Evolutionary conservation across 306 rosid species (phyloP).

Genomic region (Hippophae gyantsensis): DNA sequence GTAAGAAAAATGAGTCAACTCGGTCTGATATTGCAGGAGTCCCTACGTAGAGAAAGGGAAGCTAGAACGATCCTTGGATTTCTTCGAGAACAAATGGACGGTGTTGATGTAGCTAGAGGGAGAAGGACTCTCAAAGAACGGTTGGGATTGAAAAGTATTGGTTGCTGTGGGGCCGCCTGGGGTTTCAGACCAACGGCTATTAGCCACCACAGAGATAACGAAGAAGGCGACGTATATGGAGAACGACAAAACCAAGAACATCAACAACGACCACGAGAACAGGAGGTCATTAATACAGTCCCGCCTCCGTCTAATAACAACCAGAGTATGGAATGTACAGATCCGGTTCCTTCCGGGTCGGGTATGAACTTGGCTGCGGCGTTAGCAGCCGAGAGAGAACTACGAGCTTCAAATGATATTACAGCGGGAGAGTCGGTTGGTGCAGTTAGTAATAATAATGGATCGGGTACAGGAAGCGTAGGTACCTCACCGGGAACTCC

Average conservation of each 20-base stretch:
- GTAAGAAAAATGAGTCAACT: slow-evolving; percentile 61
- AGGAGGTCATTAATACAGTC: slow-evolving; percentile 17
- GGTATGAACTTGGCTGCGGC: slow-evolving; percentile 94
- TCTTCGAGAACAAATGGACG: slow-evolving; percentile 63
- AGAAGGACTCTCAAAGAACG: slow-evolving; percentile 67
- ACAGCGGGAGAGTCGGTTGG: slow-evolving; percentile 7
- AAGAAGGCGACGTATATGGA: slow-evolving; percentile 15
- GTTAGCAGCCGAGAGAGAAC: slow-evolving; percentile 74
- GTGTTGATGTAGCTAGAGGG: slow-evolving; percentile 29
- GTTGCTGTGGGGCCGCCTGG: slow-evolving; percentile 87
- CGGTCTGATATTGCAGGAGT: slow-evolving; percentile 63
- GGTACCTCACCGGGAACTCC: slow-evolving; percentile 44
- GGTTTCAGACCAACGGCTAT: slow-evolving; percentile 32
- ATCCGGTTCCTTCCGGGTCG: slow-evolving; percentile 25
- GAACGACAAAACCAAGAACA: not conserved
- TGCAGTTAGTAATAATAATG: not conserved
- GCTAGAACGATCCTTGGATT: slow-evolving; percentile 60
- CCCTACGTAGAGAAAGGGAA: slow-evolving; percentile 43
- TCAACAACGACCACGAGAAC: not conserved
- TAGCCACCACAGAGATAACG: slow-evolving; percentile 18
- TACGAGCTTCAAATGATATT: slow-evolving; percentile 33
- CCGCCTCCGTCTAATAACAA: slow-evolving; percentile 19
- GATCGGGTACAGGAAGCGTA: not conserved
- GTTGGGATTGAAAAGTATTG: slow-evolving; percentile 54
- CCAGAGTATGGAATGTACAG: slow-evolving; percentile 23